Conservation (phyloP, 164 flowering plant genomes). For the Santalum album region DNA sequence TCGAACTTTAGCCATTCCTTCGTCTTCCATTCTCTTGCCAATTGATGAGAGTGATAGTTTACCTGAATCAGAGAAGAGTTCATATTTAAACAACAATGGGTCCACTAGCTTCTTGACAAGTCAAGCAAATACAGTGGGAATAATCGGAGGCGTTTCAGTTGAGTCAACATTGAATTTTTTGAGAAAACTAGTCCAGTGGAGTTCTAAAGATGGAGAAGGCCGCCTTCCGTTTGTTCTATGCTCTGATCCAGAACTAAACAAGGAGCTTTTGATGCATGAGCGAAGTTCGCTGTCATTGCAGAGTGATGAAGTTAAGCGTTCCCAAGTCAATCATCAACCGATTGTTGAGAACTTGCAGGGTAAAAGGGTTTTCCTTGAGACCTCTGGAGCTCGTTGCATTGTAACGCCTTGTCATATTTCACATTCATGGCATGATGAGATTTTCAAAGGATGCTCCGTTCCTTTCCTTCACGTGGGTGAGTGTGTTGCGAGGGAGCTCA, state of each 20-base stretch:
- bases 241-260: slow-evolving; percentile 51
- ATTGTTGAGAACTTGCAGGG: slow-evolving; percentile 42
- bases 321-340: slow-evolving; percentile 17
- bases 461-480: slow-evolving; percentile 64
- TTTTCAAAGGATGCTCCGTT: slow-evolving; percentile 50
- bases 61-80: no score
- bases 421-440: slow-evolving; percentile 54
- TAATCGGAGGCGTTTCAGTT: slow-evolving; percentile 67
- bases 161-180: slow-evolving; percentile 48
- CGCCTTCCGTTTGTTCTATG: slow-evolving; percentile 53
- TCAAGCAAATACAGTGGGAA: slow-evolving; percentile 59
- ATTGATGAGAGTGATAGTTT: no score
- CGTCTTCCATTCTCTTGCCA: no score
- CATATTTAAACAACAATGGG: no score
- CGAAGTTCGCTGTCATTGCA: no score
- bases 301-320: no score
- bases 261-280: slow-evolving; percentile 16
- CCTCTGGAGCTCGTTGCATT: slow-evolving; percentile 65
- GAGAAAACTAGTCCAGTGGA: slow-evolving; percentile 43
- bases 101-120: no score
- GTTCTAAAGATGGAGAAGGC: slow-evolving; percentile 34
- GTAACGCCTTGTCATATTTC: slow-evolving; percentile 76
- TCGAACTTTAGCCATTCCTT: no score
- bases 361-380: slow-evolving; percentile 56
- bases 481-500: slow-evolving; percentile 69